phyloP scores from a whole-genome alignment of 2,329 filamentous ascomycete species.

The Ophiostoma perfectum region DNA sequence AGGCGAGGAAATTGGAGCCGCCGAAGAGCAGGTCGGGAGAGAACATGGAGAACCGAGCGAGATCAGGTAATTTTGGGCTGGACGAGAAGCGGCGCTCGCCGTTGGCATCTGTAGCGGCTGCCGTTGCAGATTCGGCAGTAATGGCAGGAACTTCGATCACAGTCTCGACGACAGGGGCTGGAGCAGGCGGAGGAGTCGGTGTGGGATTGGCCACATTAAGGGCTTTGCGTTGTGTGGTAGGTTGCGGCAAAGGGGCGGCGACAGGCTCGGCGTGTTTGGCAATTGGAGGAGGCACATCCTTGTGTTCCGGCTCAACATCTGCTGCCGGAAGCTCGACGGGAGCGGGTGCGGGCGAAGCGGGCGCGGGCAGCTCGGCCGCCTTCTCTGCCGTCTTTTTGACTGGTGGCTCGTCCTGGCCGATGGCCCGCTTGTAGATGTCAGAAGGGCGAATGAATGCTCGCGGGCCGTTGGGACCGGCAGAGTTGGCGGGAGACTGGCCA shows the following conservation, averaged over 20 bases:
- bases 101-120: not conserved
- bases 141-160: not conserved
- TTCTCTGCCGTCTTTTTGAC: not conserved
- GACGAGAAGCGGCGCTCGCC: slow-evolving; percentile 38
- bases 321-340: not conserved
- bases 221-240: not conserved
- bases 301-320: too few relatives aligned
- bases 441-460: slow-evolving; percentile 63
- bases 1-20: slow-evolving; percentile 28
- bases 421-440: slow-evolving; percentile 68
- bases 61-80: slow-evolving; percentile 54
- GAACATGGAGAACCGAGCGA: slow-evolving; percentile 56
- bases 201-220: not conserved
- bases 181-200: not conserved
- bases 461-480: slow-evolving; percentile 30
- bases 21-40: slow-evolving; percentile 52
- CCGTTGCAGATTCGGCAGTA: not conserved
- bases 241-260: not conserved
- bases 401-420: slow-evolving; percentile 4
- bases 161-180: not conserved
- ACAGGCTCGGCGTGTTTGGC: not conserved
- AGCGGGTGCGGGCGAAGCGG: not conserved
- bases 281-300: too few relatives aligned
- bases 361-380: not conserved
- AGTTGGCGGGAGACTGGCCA: slow-evolving; percentile 28